These are phyloP conservation scores for Durusdinium trenchii DNA, from an alignment of 73 alveolate genomes.

Conservation along the genomic window DNA sequence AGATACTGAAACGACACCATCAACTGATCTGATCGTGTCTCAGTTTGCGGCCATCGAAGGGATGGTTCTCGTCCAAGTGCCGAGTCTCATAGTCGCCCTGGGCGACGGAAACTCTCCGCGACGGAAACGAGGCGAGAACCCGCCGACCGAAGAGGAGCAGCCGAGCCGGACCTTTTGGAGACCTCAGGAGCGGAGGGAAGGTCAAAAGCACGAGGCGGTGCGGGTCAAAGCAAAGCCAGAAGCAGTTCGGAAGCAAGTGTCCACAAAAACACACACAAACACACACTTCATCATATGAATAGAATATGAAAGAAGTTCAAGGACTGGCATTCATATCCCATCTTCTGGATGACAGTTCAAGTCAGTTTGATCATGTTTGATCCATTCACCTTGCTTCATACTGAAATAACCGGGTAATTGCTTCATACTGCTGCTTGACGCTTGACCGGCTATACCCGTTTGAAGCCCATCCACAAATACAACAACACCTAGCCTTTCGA, in stretches of 20 bases:
- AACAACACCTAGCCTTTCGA: too few relatives aligned
- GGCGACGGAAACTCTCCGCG: background rate
- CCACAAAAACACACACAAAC: background rate
- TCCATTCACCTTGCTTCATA: too few relatives aligned
- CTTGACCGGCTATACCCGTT: too few relatives aligned
- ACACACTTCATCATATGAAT: too few relatives aligned
- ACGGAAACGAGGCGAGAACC: background rate
- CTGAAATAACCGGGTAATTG: too few relatives aligned
- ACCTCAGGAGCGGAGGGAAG: background rate
- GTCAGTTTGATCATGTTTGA: too few relatives aligned
- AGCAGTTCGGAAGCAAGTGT: background rate
- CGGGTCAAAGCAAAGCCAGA: background rate
- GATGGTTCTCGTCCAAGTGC: constrained; percentile 62
- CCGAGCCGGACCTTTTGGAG: background rate
- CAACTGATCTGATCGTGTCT: background rate
- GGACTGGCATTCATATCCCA: too few relatives aligned
- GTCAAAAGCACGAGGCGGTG: background rate
- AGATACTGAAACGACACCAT: background rate
- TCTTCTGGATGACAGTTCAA: too few relatives aligned
- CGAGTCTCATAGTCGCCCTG: constrained; percentile 59
- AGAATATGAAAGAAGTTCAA: too few relatives aligned
- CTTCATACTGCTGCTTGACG: too few relatives aligned
- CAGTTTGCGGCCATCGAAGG: constrained; percentile 15
- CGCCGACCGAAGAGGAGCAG: background rate
- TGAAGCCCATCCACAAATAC: too few relatives aligned